Percentiles rank a stretch among this genome's conserved stretches.
These are phyloP conservation scores for Colletotrichum plurivorum DNA, from an alignment of 2,329 filamentous ascomycete species.

Conservation along the genomic window DNA sequence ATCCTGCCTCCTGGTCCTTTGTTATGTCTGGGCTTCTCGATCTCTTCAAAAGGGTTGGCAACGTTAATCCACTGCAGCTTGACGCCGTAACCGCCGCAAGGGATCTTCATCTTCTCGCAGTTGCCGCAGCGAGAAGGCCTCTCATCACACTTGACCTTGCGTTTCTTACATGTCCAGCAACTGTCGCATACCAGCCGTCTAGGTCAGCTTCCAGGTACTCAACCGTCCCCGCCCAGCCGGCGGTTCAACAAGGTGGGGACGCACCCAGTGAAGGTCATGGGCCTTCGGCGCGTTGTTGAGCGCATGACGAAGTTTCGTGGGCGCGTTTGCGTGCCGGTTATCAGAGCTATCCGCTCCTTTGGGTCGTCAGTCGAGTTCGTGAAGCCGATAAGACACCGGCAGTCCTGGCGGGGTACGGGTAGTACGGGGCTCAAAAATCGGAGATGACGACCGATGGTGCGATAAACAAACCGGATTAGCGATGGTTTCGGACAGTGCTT, in stretches of 20 bases:
- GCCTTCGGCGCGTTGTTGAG: background rate
- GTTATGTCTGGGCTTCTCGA: background rate
- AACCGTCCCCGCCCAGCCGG: background rate
- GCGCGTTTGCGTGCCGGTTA: too few species aligned
- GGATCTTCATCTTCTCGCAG: slow-evolving; percentile 17
- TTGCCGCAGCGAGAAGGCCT: slow-evolving; percentile 8
- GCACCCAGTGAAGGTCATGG: slow-evolving; percentile 3
- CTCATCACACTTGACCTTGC: slow-evolving; percentile 28
- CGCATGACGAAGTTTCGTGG: background rate
- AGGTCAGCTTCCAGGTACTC: background rate
- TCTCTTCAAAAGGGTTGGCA: background rate
- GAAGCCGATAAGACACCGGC: too few species aligned
- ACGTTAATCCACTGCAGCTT: slow-evolving; percentile 21
- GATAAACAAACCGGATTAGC: too few species aligned
- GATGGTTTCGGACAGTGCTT: too few species aligned
- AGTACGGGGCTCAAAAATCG: too few species aligned
- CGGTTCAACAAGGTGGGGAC: background rate
- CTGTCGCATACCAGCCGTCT: background rate
- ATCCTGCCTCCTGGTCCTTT: slow-evolving; percentile 9
- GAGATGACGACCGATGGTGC: too few species aligned
- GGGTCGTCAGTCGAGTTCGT: too few species aligned
- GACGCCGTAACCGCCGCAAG: slow-evolving; percentile 21
- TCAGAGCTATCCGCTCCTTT: too few species aligned
- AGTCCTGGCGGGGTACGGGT: too few species aligned
- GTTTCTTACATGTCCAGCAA: slow-evolving; percentile 27